Percentiles rank a stretch among this genome's conserved stretches.
These are phyloP conservation scores for Colletotrichum sp. DNA, from an alignment of 2,329 filamentous ascomycete genomes.

Conservation along the genomic window DNA sequence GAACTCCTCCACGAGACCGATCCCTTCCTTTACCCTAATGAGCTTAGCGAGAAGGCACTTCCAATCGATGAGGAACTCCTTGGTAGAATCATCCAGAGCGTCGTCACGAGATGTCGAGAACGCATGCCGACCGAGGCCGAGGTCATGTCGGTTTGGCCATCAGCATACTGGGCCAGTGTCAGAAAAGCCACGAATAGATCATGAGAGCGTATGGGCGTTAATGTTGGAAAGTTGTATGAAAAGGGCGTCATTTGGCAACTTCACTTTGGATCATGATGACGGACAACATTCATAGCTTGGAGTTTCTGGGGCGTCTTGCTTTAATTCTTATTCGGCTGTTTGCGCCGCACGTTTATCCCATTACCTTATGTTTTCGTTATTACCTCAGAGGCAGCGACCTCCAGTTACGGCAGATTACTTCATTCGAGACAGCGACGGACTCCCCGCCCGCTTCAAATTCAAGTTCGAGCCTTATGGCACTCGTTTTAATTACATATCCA, in stretches of 20 bases:
- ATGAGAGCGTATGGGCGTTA: neutral
- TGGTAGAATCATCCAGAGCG: constrained; percentile 66
- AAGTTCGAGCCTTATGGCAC: neutral
- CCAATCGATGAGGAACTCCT: constrained; percentile 69
- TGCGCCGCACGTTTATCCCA: neutral
- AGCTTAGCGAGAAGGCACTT: constrained; percentile 58
- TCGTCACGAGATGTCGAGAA: constrained; percentile 63
- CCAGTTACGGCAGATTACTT: neutral
- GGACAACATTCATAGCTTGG: constrained; percentile 19
- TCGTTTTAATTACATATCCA: neutral
- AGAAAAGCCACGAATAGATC: constrained; percentile 50
- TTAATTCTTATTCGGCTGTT: constrained; percentile 9
- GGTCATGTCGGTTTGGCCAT: constrained; percentile 59
- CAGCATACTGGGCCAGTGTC: constrained; percentile 66
- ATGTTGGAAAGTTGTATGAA: constrained; percentile 16
- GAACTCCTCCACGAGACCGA: constrained; percentile 65
- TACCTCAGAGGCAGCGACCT: neutral
- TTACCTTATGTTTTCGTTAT: constrained; percentile 12
- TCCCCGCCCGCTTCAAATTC: neutral
- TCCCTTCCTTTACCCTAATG: constrained; percentile 67
- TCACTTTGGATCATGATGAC: constrained; percentile 17
- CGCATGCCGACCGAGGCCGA: constrained; percentile 64
- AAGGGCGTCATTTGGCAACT: constrained; percentile 4
- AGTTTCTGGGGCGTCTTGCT: constrained; percentile 12
- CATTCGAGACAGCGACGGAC: neutral